These are phyloP conservation scores for Aspergillus ostianus DNA, from an alignment of 495 filamentous ascomycete genomes.

Conservation along the genomic window DNA sequence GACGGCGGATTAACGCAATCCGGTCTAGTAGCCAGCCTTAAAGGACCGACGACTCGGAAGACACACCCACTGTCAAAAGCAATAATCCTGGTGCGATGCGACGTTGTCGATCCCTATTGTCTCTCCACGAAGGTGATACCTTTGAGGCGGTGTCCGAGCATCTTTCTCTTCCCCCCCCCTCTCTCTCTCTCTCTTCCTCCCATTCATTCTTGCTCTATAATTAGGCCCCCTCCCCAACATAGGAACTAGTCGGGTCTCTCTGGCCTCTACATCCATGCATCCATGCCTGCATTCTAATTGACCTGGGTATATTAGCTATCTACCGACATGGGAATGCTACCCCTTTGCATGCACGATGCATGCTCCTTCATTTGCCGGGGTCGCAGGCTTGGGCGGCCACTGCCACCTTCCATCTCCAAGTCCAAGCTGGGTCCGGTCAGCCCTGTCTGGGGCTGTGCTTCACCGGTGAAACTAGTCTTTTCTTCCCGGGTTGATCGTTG, in stretches of 20 bases:
- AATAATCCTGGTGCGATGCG: too few species aligned
- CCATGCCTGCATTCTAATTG: background rate
- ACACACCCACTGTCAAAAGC: too few species aligned
- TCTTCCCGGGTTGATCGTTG: background rate
- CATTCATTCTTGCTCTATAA: too few species aligned
- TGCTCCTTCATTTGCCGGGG: background rate
- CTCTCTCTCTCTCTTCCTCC: too few species aligned
- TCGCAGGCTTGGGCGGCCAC: background rate
- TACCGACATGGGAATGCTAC: background rate
- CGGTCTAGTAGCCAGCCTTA: too few species aligned
- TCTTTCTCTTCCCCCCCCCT: too few species aligned
- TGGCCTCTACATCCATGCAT: background rate
- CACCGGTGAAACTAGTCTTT: background rate
- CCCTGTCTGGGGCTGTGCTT: slow-evolving; percentile 9
- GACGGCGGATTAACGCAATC: too few species aligned
- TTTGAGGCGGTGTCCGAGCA: too few species aligned
- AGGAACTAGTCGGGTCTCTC: background rate
- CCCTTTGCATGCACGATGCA: background rate
- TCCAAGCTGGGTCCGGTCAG: background rate
- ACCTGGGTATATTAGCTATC: background rate
- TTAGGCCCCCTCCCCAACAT: too few species aligned
- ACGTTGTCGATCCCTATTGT: too few species aligned
- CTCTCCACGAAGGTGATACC: too few species aligned
- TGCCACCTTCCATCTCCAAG: background rate
- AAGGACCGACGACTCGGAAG: too few species aligned